A percentile compares a stretch with the other conserved stretches of the same genome.
Conservation (phyloP, 805 yeast genomes). For the Lipomyces kockii region DNA sequence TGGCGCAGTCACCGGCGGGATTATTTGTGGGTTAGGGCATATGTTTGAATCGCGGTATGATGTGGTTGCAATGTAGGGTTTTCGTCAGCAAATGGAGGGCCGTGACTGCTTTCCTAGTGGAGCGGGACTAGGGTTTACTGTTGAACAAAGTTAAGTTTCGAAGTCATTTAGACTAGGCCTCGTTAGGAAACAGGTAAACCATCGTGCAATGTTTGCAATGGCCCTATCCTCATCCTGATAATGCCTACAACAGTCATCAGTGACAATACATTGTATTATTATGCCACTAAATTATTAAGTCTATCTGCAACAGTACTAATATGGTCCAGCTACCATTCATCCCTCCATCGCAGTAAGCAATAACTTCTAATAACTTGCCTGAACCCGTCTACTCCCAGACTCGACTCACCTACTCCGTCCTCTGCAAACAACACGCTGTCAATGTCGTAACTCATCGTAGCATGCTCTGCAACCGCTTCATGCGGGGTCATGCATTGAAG, state of each 20-base stretch:
- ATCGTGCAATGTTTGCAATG: too few species aligned
- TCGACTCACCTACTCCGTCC: neutral
- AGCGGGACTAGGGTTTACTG: neutral
- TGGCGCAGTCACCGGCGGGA: neutral
- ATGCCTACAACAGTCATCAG: too few species aligned
- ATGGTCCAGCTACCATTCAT: neutral
- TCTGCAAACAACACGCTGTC: conserved; percentile 7
- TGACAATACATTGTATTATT: too few species aligned
- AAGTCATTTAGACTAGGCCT: too few species aligned
- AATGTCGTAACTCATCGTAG: conserved; percentile 12
- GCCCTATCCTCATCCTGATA: too few species aligned
- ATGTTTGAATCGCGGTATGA: neutral
- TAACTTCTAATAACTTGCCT: neutral
- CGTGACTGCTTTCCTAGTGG: neutral
- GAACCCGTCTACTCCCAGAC: neutral
- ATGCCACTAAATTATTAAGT: too few species aligned
- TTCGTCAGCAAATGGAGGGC: neutral
- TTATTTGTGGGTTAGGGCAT: neutral
- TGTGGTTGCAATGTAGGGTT: neutral
- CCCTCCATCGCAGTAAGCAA: conserved; percentile 4
- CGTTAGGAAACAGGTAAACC: neutral
- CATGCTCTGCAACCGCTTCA: neutral
- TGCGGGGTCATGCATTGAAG: neutral
- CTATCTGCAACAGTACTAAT: neutral
- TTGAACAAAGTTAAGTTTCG: neutral